Conservation (phyloP, 1,284 basidiomycete species). For the Peniophora sp. region DNA sequence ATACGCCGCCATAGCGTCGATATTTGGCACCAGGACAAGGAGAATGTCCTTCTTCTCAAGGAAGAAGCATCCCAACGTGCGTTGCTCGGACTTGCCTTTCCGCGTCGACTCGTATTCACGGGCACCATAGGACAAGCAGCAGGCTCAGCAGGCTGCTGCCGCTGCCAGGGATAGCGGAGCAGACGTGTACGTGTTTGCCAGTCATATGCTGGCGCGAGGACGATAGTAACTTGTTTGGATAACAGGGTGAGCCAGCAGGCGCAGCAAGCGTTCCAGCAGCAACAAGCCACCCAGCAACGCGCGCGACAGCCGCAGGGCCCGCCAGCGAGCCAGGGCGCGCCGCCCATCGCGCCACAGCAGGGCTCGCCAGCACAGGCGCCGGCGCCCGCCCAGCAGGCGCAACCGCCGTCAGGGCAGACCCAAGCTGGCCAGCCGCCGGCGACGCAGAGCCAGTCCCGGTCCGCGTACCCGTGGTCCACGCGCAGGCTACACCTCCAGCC, state of each 20-base stretch:
- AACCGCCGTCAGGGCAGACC: constrained; percentile 18
- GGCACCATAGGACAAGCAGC: constrained; percentile 5
- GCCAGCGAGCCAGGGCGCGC: too few relatives aligned
- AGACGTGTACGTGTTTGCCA: constrained; percentile 22
- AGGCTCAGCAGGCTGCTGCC: constrained; percentile 6
- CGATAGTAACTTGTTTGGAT: constrained; percentile 9
- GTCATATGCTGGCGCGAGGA: constrained; percentile 16
- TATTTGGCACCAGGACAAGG: constrained; percentile 45
- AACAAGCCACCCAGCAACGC: constrained; percentile 4
- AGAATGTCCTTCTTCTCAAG: constrained; percentile 87
- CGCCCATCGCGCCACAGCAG: too few relatives aligned
- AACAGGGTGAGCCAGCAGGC: background rate
- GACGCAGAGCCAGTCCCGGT: constrained; percentile 35
- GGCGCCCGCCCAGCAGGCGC: constrained; percentile 19
- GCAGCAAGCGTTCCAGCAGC: constrained; percentile 5
- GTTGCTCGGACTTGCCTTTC: constrained; percentile 28
- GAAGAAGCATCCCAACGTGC: constrained; percentile 51
- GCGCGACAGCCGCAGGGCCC: too few relatives aligned
- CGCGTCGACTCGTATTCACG: background rate
- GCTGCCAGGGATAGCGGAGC: constrained; percentile 11
- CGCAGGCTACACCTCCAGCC: constrained; percentile 60
- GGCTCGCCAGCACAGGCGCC: background rate
- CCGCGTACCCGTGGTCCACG: constrained; percentile 74
- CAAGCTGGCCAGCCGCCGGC: constrained; percentile 16
- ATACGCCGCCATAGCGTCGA: constrained; percentile 43